A percentile compares a stretch with the other conserved stretches of the same genome.
Evolutionary conservation across 2,329 filamentous ascomycete species (phyloP).

Genomic region (Didymella exigua): DNA sequence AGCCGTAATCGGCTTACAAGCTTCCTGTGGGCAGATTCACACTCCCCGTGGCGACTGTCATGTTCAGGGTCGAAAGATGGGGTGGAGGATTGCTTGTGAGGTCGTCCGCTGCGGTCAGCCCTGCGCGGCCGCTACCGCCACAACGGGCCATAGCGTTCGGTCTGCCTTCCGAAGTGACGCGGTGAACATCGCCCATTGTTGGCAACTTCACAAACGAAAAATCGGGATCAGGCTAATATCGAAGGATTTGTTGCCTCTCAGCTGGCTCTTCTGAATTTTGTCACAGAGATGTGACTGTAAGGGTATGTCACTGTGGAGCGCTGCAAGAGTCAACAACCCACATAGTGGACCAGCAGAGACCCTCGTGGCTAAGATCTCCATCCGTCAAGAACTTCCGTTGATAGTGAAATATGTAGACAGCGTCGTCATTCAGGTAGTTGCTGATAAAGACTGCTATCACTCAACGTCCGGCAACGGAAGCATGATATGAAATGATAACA

Average conservation of each 20-base stretch:
- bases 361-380: constrained; percentile 13
- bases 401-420: neutral
- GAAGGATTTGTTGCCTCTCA: neutral
- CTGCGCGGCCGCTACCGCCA: constrained; percentile 10
- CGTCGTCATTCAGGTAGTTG: neutral
- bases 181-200: neutral
- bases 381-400: constrained; percentile 1
- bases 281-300: neutral
- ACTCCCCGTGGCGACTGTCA: constrained; percentile 5
- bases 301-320: constrained; percentile 7
- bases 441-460: neutral
- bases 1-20: constrained; percentile 22
- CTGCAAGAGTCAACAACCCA: constrained; percentile 1
- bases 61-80: constrained; percentile 14
- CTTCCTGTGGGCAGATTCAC: constrained; percentile 13
- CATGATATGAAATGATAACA: neutral
- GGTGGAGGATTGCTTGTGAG: constrained; percentile 2
- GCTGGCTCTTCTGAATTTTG: neutral
- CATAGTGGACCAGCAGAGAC: constrained; percentile 6
- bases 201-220: neutral
- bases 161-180: constrained; percentile 8
- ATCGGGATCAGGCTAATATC: neutral
- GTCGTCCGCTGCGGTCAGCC: constrained; percentile 16
- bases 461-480: neutral
- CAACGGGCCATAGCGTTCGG: constrained; percentile 3